phyloP scores from a whole-genome alignment of 352 stramenopile genomes.

The Pythium volutum region DNA sequence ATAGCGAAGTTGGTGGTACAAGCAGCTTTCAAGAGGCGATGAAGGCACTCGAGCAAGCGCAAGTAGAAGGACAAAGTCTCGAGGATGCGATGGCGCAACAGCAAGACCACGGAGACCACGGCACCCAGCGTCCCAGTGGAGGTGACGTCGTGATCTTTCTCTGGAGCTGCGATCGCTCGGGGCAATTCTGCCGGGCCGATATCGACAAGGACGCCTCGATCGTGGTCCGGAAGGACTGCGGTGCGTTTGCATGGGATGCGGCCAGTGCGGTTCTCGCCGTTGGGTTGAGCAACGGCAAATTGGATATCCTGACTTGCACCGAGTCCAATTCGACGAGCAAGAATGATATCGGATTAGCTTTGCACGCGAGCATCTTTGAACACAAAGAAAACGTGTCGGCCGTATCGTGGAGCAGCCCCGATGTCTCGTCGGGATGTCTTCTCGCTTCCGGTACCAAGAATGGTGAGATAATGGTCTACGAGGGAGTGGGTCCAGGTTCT shows the following conservation, averaged over 20 bases:
- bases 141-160: slow-evolving; percentile 26
- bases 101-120: not conserved
- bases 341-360: not conserved
- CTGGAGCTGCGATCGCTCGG: slow-evolving; percentile 46
- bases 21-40: slow-evolving; percentile 31
- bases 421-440: not conserved
- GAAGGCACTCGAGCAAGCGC: slow-evolving; percentile 45
- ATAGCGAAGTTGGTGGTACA: not conserved
- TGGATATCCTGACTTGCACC: slow-evolving; percentile 32
- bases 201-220: slow-evolving; percentile 9
- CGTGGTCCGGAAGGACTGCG: slow-evolving; percentile 13
- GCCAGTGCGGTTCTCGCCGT: slow-evolving; percentile 26
- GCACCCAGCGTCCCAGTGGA: not conserved
- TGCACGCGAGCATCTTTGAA: slow-evolving; percentile 30
- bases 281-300: slow-evolving; percentile 38
- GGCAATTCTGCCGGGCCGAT: slow-evolving; percentile 6
- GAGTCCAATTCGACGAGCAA: not conserved
- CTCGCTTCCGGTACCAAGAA: slow-evolving; percentile 46
- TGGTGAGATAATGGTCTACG: slow-evolving; percentile 59
- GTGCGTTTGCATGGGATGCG: slow-evolving; percentile 22
- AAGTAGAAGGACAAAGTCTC: slow-evolving; percentile 41
- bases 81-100: slow-evolving; percentile 48
- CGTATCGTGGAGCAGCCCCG: slow-evolving; percentile 37
- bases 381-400: slow-evolving; percentile 44
- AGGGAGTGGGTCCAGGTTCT: not conserved